A percentile compares a stretch with the other conserved stretches of the same genome.
Conservation (phyloP, 176 grass and related monocot species). For the Oryza officinalis region DNA sequence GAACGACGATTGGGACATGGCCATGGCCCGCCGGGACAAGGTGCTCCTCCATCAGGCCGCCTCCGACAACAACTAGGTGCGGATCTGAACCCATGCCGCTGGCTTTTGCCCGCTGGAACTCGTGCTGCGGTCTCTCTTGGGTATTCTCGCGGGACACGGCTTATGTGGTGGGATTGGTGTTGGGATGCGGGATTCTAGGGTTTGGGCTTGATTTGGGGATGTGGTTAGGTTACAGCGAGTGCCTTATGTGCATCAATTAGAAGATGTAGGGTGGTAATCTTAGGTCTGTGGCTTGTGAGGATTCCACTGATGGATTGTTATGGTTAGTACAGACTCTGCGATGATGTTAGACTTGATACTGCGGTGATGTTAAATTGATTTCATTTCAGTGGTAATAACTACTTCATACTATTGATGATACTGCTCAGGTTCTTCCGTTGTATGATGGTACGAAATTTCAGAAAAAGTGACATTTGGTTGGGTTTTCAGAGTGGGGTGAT, state of each 20-base stretch:
- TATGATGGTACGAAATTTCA: not conserved
- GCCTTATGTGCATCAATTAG: not conserved
- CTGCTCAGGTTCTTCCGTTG: not conserved
- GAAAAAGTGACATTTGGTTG: not conserved
- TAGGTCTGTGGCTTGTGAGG: not conserved
- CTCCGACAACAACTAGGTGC: constrained; percentile 53
- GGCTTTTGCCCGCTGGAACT: not conserved
- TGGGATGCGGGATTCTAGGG: constrained; percentile 11
- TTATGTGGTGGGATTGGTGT: not conserved
- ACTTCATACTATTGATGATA: not conserved
- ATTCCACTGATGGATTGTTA: not conserved
- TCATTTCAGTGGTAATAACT: not conserved
- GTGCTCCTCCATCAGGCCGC: constrained; percentile 58
- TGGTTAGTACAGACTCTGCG: not conserved
- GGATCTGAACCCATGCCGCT: not conserved
- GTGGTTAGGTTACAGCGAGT: not conserved
- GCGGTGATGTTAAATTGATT: not conserved
- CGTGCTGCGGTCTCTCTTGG: not conserved
- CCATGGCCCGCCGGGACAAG: constrained; percentile 98
- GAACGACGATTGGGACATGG: constrained; percentile 96
- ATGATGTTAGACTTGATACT: not conserved
- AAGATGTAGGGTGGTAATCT: no score
- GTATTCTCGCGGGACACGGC: not conserved
- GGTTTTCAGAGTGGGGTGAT: not conserved
- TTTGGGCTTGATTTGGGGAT: not conserved